Conservation (phyloP, 495 filamentous ascomycete genomes). For the Pyrenula massariospora region DNA sequence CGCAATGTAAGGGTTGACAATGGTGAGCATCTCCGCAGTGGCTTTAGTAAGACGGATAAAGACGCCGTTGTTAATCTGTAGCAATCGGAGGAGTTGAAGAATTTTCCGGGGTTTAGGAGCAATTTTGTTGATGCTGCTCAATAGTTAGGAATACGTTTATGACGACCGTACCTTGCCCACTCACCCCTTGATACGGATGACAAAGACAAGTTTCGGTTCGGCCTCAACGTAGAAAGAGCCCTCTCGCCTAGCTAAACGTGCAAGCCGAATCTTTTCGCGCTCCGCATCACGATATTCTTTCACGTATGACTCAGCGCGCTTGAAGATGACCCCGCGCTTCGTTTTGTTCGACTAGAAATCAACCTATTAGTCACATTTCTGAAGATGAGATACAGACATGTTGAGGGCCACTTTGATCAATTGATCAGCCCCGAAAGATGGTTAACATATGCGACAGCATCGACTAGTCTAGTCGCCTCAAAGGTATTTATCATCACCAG, state of each 20-base stretch:
- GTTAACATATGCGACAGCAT: constrained; percentile 96
- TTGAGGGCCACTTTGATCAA: no score
- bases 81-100: constrained; percentile 93
- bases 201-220: constrained; percentile 94
- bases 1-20: constrained; percentile 95
- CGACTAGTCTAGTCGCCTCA: constrained; percentile 87
- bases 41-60: constrained; percentile 97
- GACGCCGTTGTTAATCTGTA: constrained; percentile 99
- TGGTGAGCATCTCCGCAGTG: constrained; percentile 92
- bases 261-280: constrained; percentile 94
- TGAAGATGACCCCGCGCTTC: constrained; percentile 97
- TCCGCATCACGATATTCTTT: constrained; percentile 97
- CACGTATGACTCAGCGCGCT: constrained; percentile 98
- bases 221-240: constrained; percentile 88
- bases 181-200: constrained; percentile 97
- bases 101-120: constrained; percentile 99
- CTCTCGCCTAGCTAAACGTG: constrained; percentile 77
- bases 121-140: constrained; percentile 96
- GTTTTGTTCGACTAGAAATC: constrained; percentile 75
- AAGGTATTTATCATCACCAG: constrained; percentile 68
- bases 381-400: constrained; percentile 3
- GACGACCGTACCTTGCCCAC: constrained; percentile 8
- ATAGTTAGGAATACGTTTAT: constrained; percentile 7
- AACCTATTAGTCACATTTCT: constrained; percentile 27
- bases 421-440: constrained; percentile 99